Conservation (phyloP, 2,329 filamentous ascomycete genomes). For the Fusarium humuli region DNA sequence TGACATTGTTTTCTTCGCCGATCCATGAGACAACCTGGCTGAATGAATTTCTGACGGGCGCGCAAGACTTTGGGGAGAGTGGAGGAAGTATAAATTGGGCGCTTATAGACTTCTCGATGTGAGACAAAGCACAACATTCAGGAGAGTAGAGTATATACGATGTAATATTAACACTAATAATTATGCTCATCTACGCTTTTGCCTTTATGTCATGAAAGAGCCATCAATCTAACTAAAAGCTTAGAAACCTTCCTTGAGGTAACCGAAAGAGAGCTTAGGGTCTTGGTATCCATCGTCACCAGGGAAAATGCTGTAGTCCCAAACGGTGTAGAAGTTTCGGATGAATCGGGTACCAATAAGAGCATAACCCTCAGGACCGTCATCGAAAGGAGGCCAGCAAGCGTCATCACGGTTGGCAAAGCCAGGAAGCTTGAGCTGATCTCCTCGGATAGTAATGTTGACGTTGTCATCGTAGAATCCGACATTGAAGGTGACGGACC, state of each 20-base stretch:
- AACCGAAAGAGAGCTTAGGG: slow-evolving; percentile 41
- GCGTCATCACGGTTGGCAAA: slow-evolving; percentile 50
- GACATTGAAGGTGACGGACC: slow-evolving; percentile 50
- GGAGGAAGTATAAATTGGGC: slow-evolving; percentile 23
- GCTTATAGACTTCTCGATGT: slow-evolving; percentile 19
- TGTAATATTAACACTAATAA: neutral
- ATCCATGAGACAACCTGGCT: slow-evolving; percentile 14
- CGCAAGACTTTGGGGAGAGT: slow-evolving; percentile 18
- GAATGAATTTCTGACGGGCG: slow-evolving; percentile 2
- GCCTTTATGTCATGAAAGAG: neutral
- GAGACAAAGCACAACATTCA: rapidly evolving
- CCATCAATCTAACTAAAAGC: neutral
- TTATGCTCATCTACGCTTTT: neutral
- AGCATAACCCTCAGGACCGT: slow-evolving; percentile 41
- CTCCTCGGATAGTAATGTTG: slow-evolving; percentile 49
- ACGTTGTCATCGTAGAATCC: slow-evolving; percentile 33
- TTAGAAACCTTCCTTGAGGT: slow-evolving; percentile 34
- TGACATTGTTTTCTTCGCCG: slow-evolving; percentile 12
- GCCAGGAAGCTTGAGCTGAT: slow-evolving; percentile 48
- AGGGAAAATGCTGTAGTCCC: slow-evolving; percentile 46
- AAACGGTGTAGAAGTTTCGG: slow-evolving; percentile 51
- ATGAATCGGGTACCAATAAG: slow-evolving; percentile 49
- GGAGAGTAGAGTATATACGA: neutral
- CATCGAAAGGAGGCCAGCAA: slow-evolving; percentile 53
- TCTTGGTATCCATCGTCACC: neutral